A percentile compares a stretch with the other conserved stretches of the same genome.
Conservation (phyloP, 768 basidiomycete species). For the Candolleomyces aberdarensis region DNA sequence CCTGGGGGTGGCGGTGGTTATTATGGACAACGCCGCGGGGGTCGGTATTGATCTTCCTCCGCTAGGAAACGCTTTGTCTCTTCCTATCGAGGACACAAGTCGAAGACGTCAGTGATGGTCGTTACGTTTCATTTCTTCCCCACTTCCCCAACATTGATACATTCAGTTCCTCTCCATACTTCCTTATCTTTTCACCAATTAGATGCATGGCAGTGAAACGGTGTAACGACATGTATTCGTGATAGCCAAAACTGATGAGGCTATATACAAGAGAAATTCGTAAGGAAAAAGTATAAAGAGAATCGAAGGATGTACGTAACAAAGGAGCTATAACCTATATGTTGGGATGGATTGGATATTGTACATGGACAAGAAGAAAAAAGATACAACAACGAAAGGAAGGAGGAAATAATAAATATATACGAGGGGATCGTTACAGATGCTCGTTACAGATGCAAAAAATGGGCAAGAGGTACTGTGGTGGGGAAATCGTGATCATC, state of each 20-base stretch:
- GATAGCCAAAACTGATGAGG: background rate
- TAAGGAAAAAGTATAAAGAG: background rate
- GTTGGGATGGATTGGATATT: background rate
- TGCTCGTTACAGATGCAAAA: too few relatives aligned
- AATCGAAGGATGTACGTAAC: background rate
- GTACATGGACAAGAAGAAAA: too few relatives aligned
- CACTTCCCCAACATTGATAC: background rate
- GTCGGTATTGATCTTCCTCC: background rate
- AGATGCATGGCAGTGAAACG: background rate
- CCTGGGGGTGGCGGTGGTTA: background rate
- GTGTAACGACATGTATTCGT: background rate
- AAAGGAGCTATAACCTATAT: background rate
- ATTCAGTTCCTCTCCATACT: background rate
- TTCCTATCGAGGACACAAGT: background rate
- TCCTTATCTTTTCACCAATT: background rate
- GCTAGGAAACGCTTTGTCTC: background rate
- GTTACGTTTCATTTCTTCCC: too few relatives aligned
- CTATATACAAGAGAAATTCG: background rate
- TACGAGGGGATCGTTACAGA: too few relatives aligned
- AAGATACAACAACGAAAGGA: too few relatives aligned
- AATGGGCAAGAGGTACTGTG: too few relatives aligned
- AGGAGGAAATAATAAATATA: too few relatives aligned
- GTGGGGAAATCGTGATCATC: too few relatives aligned
- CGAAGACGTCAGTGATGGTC: too few relatives aligned
- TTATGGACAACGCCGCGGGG: slow-evolving; percentile 1